phyloP scores from a whole-genome alignment of 164 flowering plant species.

The Aristolochia contorta region DNA sequence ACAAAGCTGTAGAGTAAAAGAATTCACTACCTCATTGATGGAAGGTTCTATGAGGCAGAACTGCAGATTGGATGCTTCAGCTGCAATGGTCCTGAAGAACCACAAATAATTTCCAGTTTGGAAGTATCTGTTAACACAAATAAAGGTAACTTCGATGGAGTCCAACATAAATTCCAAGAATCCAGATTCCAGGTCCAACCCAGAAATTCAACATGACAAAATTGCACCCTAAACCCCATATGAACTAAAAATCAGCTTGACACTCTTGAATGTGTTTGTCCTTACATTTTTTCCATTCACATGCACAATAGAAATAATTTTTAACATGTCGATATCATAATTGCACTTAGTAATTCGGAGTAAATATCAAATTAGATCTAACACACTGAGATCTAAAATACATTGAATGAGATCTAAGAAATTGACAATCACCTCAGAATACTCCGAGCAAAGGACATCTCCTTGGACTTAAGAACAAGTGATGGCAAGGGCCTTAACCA shows the following conservation, averaged over 20 bases:
- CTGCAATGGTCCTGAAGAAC: constrained; percentile 40
- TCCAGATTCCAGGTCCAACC: not conserved
- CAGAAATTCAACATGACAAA: not conserved
- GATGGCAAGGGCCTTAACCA: constrained; percentile 56
- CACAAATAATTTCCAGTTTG: constrained; percentile 54
- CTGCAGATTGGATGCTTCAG: constrained; percentile 70
- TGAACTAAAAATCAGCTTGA: too few species aligned
- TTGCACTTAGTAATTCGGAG: not conserved
- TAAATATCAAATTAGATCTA: not conserved
- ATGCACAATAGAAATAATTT: not conserved
- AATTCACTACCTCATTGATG: constrained; percentile 48
- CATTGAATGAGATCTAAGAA: not conserved
- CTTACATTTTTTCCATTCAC: not conserved
- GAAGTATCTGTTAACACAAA: constrained; percentile 32
- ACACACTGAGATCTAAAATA: not conserved
- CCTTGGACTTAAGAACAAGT: constrained; percentile 47
- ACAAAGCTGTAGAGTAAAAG: not conserved
- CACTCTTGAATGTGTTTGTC: not conserved
- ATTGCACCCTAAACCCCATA: not conserved
- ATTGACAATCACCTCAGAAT: constrained; percentile 42
- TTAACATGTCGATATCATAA: too few species aligned
- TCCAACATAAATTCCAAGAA: not conserved
- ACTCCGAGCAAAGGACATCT: constrained; percentile 60
- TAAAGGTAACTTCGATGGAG: constrained; percentile 1
- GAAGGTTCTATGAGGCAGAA: constrained; percentile 62